phyloP scores from a whole-genome alignment of 768 basidiomycete genomes.

The Boletus reticuloceps region DNA sequence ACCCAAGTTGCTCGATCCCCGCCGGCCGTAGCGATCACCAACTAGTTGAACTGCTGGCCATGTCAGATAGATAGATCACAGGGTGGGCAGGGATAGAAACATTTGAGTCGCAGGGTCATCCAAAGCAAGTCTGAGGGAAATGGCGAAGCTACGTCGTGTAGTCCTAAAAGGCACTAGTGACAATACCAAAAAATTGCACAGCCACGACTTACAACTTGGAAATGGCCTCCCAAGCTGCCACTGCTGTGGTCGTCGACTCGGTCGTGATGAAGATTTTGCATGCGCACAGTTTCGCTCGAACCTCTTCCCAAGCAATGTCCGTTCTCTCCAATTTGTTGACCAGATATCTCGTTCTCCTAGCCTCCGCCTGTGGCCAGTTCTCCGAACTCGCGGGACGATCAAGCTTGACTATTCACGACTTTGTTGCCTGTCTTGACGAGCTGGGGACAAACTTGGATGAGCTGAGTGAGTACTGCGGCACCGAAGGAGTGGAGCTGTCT shows the following conservation, averaged over 20 bases:
- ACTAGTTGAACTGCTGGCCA: no score
- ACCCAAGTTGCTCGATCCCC: no score
- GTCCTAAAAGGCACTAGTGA: no score
- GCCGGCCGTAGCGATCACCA: no score
- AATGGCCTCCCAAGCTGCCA: conserved; percentile 40
- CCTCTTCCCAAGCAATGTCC: conserved; percentile 68
- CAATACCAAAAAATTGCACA: no score
- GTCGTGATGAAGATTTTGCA: conserved; percentile 70
- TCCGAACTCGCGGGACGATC: conserved; percentile 74
- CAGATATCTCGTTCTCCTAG: conserved; percentile 66
- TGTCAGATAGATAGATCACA: no score
- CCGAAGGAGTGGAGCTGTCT: conserved; percentile 66
- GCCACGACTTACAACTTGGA: neutral
- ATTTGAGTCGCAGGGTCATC: no score
- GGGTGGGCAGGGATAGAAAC: no score
- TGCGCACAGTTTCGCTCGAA: conserved; percentile 72
- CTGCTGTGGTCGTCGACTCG: conserved; percentile 63
- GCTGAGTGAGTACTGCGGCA: conserved; percentile 59
- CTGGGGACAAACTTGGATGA: conserved; percentile 74
- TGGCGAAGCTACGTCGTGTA: no score
- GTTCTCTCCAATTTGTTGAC: conserved; percentile 75
- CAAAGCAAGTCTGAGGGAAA: no score
- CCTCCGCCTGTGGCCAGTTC: conserved; percentile 67
- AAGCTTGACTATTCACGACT: conserved; percentile 57
- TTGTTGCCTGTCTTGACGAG: conserved; percentile 66